phyloP scores from a whole-genome alignment of 495 filamentous ascomycete species.

The Neurospora terricola region DNA sequence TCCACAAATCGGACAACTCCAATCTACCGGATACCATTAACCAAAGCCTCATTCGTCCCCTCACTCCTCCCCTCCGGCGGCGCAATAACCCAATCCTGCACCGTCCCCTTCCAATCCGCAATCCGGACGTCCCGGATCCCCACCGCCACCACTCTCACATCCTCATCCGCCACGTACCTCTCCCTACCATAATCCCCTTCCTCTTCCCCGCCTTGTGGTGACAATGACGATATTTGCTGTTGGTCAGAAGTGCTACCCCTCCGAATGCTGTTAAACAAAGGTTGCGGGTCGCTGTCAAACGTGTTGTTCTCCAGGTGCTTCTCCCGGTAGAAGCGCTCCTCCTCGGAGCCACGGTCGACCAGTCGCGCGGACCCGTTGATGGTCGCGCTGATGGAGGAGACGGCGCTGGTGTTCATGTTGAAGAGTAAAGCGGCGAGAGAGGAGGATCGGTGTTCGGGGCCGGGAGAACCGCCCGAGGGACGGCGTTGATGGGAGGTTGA shows the following conservation, averaged over 20 bases:
- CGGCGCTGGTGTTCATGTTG: slow-evolving; percentile 77
- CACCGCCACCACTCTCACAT: slow-evolving; percentile 67
- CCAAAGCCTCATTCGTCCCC: neutral
- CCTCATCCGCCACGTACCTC: slow-evolving; percentile 58
- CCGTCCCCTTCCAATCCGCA: slow-evolving; percentile 72
- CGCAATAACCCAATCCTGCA: slow-evolving; percentile 62
- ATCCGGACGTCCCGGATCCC: slow-evolving; percentile 63
- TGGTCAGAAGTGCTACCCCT: neutral
- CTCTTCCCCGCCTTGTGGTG: slow-evolving; percentile 14
- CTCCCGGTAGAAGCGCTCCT: slow-evolving; percentile 72
- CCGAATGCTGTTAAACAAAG: slow-evolving; percentile 36
- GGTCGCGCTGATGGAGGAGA: slow-evolving; percentile 86
- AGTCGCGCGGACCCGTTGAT: slow-evolving; percentile 78
- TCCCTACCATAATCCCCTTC: slow-evolving; percentile 39
- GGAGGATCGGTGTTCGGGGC: slow-evolving; percentile 46
- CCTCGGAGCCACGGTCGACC: slow-evolving; percentile 58
- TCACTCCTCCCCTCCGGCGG: slow-evolving; percentile 28
- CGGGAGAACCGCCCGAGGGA: slow-evolving; percentile 50
- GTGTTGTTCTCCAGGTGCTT: slow-evolving; percentile 88
- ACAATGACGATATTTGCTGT: slow-evolving; percentile 9
- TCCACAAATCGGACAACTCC: no score
- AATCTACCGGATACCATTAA: slow-evolving; percentile 22
- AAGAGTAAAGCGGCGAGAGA: slow-evolving; percentile 72
- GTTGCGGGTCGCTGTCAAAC: slow-evolving; percentile 45
- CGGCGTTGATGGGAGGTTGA: slow-evolving; percentile 60